Percentiles rank a stretch among this genome's conserved stretches.
Conservation (phyloP, 2,329 filamentous ascomycete genomes). For the Nigrospora oryzae region DNA sequence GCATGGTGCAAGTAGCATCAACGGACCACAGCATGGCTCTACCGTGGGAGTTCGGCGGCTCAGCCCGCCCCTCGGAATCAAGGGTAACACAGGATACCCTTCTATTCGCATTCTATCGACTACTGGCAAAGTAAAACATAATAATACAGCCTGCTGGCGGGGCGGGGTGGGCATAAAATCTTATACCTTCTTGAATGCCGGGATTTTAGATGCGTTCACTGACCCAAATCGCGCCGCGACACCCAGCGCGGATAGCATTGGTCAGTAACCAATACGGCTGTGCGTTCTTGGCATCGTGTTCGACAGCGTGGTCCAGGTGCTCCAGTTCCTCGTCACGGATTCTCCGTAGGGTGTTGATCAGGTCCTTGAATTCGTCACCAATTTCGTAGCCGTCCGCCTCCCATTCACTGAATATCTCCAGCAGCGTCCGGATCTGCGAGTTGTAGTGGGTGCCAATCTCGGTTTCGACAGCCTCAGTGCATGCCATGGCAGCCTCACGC, state of each 20-base stretch:
- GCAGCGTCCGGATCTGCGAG: conserved; percentile 71
- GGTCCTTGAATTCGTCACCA: conserved; percentile 64
- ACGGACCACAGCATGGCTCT: no score
- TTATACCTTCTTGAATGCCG: no score
- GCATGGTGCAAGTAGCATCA: no score
- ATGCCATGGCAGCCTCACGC: conserved; percentile 93
- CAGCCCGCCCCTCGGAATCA: no score
- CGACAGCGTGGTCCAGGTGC: conserved; percentile 90
- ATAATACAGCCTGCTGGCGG: no score
- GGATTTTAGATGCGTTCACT: conserved; percentile 57
- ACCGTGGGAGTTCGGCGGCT: no score
- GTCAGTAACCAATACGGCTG: conserved; percentile 85
- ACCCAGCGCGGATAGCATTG: conserved; percentile 80
- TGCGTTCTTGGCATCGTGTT: conserved; percentile 86
- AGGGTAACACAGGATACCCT: no score
- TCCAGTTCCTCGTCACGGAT: conserved; percentile 96
- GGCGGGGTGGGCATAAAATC: no score
- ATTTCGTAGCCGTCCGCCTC: conserved; percentile 71
- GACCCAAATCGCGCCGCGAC: conserved; percentile 86
- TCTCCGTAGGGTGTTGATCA: conserved; percentile 66
- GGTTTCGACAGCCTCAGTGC: conserved; percentile 95
- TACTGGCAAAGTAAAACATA: no score
- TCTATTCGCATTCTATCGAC: no score
- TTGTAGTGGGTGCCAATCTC: conserved; percentile 98
- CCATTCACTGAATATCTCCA: conserved; percentile 74